Evolutionary conservation across 2,329 filamentous ascomycete genomes (phyloP), one percentile per base, ranked within the genome.

Genomic region (Hypoxylon sp.): DNA sequence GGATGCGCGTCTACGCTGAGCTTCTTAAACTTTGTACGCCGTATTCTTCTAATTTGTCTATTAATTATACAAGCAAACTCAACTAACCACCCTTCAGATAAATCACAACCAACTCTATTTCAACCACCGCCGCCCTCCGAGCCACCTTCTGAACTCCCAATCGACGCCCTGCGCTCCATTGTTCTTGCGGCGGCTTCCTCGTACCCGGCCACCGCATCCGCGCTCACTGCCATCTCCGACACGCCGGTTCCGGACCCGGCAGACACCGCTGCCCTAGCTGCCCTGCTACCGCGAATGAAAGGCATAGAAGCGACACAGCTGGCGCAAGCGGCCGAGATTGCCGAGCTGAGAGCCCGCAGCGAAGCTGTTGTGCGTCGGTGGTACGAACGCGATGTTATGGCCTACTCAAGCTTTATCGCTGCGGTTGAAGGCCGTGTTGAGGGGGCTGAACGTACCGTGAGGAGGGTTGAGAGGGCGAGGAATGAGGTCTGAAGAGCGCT

Each of bases 341-440:
- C 86, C 22, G 87, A 87, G 77, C 84, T 92, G 76, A 86, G 88
- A 77, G 86, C 81, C 68, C 86, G 85, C 71, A 94, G 87, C 81
- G 92, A 89, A 79, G 78, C 79, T 69, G 81, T 87, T 24, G 80
- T 94, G 65, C 86, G 90, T 71, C 80, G 83, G 37, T 97, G 93
- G 91, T 94, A 95, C 79, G 90, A 94, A 77, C 82, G 88, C 24
- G 88, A 89, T 3, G 84, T 96, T 47, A 82, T 97, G 52, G 86
- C 86, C 10, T 88, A 88, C 72, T 91, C 91, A 0, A 87, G 89
- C 72, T 86, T 87, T 64, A 90, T 94, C 82, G 91, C 91, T 22
- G 88, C 91, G 56, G 89, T 91, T 76, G 92, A 97, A 80, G 85
- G 87, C 35, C 84, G 91, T 54, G 79, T 94, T 11, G 87, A 88